Evolutionary conservation across 306 rosid species (phyloP).

Genomic region (cucumber (Cucumis sativus)): DNA sequence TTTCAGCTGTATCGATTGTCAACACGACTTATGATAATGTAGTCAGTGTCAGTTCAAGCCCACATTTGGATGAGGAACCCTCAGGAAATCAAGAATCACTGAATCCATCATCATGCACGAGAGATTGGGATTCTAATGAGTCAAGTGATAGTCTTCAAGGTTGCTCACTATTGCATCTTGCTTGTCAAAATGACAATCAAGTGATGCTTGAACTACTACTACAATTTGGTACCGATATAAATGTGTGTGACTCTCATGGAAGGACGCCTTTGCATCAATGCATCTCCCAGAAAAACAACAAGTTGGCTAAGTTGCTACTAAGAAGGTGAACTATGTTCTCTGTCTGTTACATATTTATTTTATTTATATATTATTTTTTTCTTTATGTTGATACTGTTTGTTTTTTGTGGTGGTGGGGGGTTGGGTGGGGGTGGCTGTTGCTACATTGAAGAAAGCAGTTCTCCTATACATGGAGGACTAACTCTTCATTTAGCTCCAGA

Average conservation of each 20-base stretch:
- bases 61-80: conserved; percentile 26
- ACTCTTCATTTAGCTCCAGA: background rate
- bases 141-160: conserved; percentile 54
- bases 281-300: conserved; percentile 46
- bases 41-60: conserved; percentile 16
- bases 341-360: too few species aligned
- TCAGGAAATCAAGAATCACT: conserved; percentile 19
- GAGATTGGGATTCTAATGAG: conserved; percentile 27
- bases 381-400: background rate
- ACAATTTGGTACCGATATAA: conserved; percentile 82
- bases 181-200: conserved; percentile 48
- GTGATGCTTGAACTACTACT: conserved; percentile 83
- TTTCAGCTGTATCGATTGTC: conserved; percentile 37
- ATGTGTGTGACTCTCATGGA: conserved; percentile 65
- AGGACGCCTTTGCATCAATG: conserved; percentile 95
- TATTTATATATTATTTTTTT: background rate
- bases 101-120: conserved; percentile 47
- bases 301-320: conserved; percentile 69
- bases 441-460: background rate
- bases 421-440: background rate
- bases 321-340: conserved; percentile 49
- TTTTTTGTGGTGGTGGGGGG: background rate
- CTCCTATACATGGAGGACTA: background rate
- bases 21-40: conserved; percentile 51
- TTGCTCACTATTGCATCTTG: conserved; percentile 77